These are phyloP conservation scores for Carex littledalei DNA, from an alignment of 176 grass and related monocot species.

Conservation along the genomic window DNA sequence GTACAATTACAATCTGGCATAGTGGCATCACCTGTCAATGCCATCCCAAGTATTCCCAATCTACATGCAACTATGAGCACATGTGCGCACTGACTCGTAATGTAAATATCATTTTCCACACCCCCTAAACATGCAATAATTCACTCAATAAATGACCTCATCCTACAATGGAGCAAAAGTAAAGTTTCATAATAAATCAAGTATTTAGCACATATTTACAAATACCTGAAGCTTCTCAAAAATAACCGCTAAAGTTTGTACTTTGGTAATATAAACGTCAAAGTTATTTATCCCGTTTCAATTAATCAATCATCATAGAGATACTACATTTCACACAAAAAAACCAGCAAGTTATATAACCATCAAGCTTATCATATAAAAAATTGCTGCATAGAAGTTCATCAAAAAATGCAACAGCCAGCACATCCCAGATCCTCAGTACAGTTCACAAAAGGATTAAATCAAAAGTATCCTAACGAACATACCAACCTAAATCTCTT, in stretches of 20 bases:
- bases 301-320: background rate
- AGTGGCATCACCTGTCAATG: background rate
- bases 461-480: background rate
- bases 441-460: background rate
- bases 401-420: background rate
- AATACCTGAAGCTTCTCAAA: background rate
- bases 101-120: background rate
- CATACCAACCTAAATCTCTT: constrained; percentile 2
- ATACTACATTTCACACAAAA: background rate
- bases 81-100: background rate
- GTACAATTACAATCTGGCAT: background rate
- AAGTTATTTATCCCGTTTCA: background rate
- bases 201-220: background rate
- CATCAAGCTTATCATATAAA: background rate
- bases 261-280: background rate
- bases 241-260: background rate
- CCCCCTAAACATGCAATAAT: background rate
- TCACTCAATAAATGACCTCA: background rate
- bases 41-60: background rate
- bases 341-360: background rate
- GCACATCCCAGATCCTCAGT: background rate
- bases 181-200: background rate
- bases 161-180: background rate
- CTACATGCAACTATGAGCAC: background rate
- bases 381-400: background rate